phyloP scores from a whole-genome alignment of 139 green algal genomes.

The Chlamydomonas applanata region DNA sequence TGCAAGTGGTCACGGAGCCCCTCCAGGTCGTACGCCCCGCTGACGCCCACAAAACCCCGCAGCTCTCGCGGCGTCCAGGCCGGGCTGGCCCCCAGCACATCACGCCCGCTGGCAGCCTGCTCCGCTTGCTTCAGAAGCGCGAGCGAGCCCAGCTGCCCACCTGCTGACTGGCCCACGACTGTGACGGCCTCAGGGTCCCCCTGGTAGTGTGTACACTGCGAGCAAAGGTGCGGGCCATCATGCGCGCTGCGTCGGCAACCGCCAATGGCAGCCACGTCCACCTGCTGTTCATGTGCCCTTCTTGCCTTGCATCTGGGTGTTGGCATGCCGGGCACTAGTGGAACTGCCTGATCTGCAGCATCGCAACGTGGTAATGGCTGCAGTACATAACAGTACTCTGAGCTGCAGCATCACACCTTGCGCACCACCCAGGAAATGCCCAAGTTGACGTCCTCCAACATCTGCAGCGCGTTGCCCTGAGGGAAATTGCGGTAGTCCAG shows the following conservation, averaged over 20 bases:
- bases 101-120: neutral
- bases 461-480: conserved; percentile 79
- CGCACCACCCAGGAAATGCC: conserved; percentile 85
- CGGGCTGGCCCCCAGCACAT: conserved; percentile 21
- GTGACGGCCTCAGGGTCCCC: conserved; percentile 74
- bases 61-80: conserved; percentile 56
- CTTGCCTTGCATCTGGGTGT: no score
- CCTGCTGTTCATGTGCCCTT: no score
- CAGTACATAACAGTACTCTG: no score
- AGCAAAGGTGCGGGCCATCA: no score
- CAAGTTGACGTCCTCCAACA: conserved; percentile 90
- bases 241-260: no score
- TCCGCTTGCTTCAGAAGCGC: conserved; percentile 72
- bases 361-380: no score
- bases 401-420: conserved; percentile 27
- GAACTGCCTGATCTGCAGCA: no score
- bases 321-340: no score
- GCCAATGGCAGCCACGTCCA: no score
- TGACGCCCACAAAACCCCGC: conserved; percentile 59
- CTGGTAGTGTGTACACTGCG: conserved; percentile 46
- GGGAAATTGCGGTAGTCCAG: conserved; percentile 97
- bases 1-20: conserved; percentile 80
- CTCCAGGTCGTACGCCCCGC: conserved; percentile 78
- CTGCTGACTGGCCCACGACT: conserved; percentile 86
- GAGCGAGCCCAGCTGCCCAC: conserved; percentile 78